These are phyloP conservation scores for Pigoraptor vietnamica DNA, from an alignment of 78 protist genomes.

Conservation along the genomic window DNA sequence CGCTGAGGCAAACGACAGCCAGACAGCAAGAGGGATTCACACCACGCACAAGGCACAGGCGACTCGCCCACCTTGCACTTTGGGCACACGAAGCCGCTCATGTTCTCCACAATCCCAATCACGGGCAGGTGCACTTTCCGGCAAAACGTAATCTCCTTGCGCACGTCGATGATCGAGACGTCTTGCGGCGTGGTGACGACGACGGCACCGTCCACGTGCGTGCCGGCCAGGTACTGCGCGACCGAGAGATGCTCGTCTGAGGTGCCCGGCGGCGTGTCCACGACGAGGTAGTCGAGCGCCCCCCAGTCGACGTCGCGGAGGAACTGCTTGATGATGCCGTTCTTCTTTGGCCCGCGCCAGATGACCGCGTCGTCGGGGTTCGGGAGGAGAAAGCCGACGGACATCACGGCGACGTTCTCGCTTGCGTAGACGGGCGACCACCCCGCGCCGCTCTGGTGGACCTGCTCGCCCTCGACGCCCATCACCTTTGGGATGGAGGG, in stretches of 20 bases:
- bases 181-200: constrained; percentile 98
- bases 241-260: constrained; percentile 98
- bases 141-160: constrained; percentile 95
- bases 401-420: constrained; percentile 49
- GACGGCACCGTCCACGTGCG: constrained; percentile 80
- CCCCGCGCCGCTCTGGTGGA: neutral
- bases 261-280: constrained; percentile 99
- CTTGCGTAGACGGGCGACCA: neutral
- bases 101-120: constrained; percentile 98
- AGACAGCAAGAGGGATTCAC: neutral
- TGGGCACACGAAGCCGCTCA: constrained; percentile 97
- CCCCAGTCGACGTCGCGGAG: constrained; percentile 96
- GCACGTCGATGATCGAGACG: constrained; percentile 86
- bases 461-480: constrained; percentile 15
- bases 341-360: constrained; percentile 78
- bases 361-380: constrained; percentile 56
- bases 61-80: constrained; percentile 50
- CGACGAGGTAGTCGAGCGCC: constrained; percentile 85
- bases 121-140: constrained; percentile 66
- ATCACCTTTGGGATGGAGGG: constrained; percentile 74
- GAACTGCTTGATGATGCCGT: constrained; percentile 90
- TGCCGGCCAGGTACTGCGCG: constrained; percentile 51
- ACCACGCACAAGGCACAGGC: too few relatives aligned
- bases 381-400: constrained; percentile 56
- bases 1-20: too few relatives aligned